Conservation (phyloP, 2,329 filamentous ascomycete species). For the Fusarium poae region DNA sequence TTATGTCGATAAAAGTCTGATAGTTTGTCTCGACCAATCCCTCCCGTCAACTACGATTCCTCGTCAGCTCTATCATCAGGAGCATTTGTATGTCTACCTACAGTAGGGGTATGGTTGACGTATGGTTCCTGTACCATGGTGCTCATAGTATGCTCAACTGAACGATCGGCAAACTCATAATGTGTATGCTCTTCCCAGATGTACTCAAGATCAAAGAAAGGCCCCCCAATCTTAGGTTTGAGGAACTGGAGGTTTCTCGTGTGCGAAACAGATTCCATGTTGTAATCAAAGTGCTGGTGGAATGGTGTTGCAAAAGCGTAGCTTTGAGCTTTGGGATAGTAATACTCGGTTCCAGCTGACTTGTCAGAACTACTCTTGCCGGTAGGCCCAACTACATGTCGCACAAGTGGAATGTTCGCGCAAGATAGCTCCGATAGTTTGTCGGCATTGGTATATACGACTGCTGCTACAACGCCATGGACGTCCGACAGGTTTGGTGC, state of each 20-base stretch:
- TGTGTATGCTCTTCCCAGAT: slow-evolving; percentile 84
- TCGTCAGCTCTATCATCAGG: background rate
- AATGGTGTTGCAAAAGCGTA: slow-evolving; percentile 63
- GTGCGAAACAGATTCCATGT: slow-evolving; percentile 72
- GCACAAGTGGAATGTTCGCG: slow-evolving; percentile 24
- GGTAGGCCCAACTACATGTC: slow-evolving; percentile 33
- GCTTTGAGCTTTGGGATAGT: slow-evolving; percentile 55
- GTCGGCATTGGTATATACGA: slow-evolving; percentile 38
- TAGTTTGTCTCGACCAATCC: slow-evolving; percentile 73
- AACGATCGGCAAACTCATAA: slow-evolving; percentile 77
- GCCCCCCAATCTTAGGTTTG: slow-evolving; percentile 72
- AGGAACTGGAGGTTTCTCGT: slow-evolving; percentile 75
- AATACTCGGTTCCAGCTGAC: slow-evolving; percentile 51
- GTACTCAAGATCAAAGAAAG: slow-evolving; percentile 78
- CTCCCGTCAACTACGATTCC: slow-evolving; percentile 67
- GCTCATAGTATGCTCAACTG: slow-evolving; percentile 79
- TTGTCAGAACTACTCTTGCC: background rate
- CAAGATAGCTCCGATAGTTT: slow-evolving; percentile 8
- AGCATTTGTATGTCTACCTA: slow-evolving; percentile 49
- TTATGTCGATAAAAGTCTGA: slow-evolving; percentile 78
- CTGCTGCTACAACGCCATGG: slow-evolving; percentile 41
- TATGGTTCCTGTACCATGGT: slow-evolving; percentile 86
- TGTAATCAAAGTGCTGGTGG: slow-evolving; percentile 62
- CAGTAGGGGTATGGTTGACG: slow-evolving; percentile 81
- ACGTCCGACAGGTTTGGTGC: slow-evolving; percentile 39